phyloP scores from a whole-genome alignment of 1,139 yeast species.

The Blastobotrys persicus region DNA sequence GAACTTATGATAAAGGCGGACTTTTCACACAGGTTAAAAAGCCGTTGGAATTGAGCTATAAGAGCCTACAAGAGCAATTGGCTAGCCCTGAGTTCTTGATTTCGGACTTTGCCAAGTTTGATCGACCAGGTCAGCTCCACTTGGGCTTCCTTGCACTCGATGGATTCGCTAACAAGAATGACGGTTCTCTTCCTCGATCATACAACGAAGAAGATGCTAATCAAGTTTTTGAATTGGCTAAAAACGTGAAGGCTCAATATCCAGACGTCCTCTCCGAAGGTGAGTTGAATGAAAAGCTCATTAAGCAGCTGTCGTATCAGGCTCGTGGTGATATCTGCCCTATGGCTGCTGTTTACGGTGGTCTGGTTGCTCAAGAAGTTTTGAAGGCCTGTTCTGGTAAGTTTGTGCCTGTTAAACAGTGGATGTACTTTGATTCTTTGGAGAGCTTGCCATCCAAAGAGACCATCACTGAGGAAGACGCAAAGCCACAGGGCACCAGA shows the following conservation, averaged over 20 bases:
- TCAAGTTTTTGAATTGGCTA: conserved; percentile 60
- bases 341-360: conserved; percentile 87
- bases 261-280: conserved; percentile 59
- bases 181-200: conserved; percentile 73
- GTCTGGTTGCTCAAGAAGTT: conserved; percentile 94
- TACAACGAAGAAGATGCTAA: conserved; percentile 71
- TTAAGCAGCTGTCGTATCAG: conserved; percentile 75
- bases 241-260: conserved; percentile 57
- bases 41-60: conserved; percentile 63
- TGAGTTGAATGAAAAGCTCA: conserved; percentile 59
- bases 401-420: conserved; percentile 87
- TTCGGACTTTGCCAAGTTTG: conserved; percentile 92
- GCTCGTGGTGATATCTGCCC: conserved; percentile 93
- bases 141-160: conserved; percentile 89
- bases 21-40: conserved; percentile 88
- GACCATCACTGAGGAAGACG: conserved; percentile 66
- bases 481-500: conserved; percentile 74
- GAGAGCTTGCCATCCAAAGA: conserved; percentile 72
- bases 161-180: conserved; percentile 61
- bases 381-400: conserved; percentile 93
- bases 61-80: conserved; percentile 63
- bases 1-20: conserved; percentile 79
- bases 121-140: conserved; percentile 86
- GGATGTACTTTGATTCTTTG: conserved; percentile 87
- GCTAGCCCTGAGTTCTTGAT: conserved; percentile 71